These are phyloP conservation scores for Lumnitzera racemosa DNA, from an alignment of 345 rosid genomes.

Conservation along the genomic window DNA sequence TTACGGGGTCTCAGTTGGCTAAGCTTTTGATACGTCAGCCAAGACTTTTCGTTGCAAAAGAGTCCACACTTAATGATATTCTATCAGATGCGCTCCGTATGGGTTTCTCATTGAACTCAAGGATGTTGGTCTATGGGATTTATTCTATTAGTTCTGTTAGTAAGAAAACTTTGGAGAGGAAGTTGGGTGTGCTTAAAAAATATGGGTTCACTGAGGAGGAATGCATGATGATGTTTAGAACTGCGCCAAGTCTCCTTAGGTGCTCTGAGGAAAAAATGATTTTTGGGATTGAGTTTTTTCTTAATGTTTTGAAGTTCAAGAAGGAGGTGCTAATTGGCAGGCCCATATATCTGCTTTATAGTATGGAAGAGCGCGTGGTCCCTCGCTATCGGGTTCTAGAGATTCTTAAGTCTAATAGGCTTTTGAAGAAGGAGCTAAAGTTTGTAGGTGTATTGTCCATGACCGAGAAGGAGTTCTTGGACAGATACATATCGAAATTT, in stretches of 20 bases:
- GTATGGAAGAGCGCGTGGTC: conserved; percentile 27
- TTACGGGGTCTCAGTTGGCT: conserved; percentile 26
- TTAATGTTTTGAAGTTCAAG: conserved; percentile 12
- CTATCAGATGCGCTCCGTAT: conserved; percentile 15
- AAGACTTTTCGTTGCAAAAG: conserved; percentile 16
- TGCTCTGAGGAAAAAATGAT: conserved; percentile 23
- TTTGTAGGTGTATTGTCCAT: conserved; percentile 1
- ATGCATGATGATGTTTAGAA: conserved; percentile 19
- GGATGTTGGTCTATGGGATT: conserved; percentile 32
- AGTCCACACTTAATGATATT: conserved; percentile 11
- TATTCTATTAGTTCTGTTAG: conserved; percentile 22
- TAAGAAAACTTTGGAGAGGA: conserved; percentile 18
- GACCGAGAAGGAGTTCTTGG: conserved; percentile 17
- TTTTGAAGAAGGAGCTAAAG: conserved; percentile 20
- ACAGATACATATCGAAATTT: conserved; percentile 22
- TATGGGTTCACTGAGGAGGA: conserved; percentile 27
- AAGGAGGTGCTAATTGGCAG: conserved; percentile 14
- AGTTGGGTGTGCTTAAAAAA: conserved; percentile 16
- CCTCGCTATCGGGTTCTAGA: conserved; percentile 29
- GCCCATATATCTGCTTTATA: conserved; percentile 18
- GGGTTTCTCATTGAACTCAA: conserved; percentile 32
- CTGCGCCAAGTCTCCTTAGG: conserved; percentile 18
- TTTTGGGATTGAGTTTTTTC: conserved; percentile 23
- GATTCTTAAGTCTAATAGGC: conserved; percentile 18
- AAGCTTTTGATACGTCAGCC: conserved; percentile 22